Evolutionary conservation across 768 basidiomycete genomes (phyloP), one percentile per base, ranked within the genome.

Genomic region (Lactifluus pinguis): DNA sequence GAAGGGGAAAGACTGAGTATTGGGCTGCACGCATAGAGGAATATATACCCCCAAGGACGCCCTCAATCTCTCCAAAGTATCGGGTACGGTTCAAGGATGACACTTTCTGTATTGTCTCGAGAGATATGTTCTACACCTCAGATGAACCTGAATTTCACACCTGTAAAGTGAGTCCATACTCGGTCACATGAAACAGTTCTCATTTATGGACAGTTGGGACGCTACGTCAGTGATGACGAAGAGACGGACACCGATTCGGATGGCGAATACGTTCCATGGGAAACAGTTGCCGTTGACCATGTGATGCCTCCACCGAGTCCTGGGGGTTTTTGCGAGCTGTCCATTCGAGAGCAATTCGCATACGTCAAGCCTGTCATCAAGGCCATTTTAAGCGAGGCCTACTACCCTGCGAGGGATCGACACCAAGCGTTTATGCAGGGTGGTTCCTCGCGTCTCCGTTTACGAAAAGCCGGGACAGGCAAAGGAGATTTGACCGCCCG

Each of bases 1-100:
- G 65, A 47, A 71, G 71, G 56, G 68, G 65, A 21, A 69, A 69
- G 6, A 63, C 66, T 5, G 65, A 69, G 15, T 85, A 84, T 66
- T 92, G 89, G 89, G 87, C 89, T 2, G 89, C 84, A 1, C 74
- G 74, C 68, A 72, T 91, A 44, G 66, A 83, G 10, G 73, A 66
- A 0, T 87, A 84, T 65, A 58, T 80, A 25, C 75, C 76, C 13
- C 77, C 83, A 5, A 73, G 66, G 50, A 72, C 72, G 29, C 70
- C 71, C 2, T 69, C 49, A 19, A 67, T 70, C n/a, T 68, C 71
- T 42, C 76, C 77, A 58, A 79, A 73, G 67, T 92, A 88, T 69
- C 68, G 63, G 25, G 73, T 87, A 6, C 70, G 74, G n/a, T 91
- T 80, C 72, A 73, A 88, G 63, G 87, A 89, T 59, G 77, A 75